These are phyloP conservation scores for Hericium coralloides DNA, from an alignment of 768 basidiomycete species.

Conservation along the genomic window DNA sequence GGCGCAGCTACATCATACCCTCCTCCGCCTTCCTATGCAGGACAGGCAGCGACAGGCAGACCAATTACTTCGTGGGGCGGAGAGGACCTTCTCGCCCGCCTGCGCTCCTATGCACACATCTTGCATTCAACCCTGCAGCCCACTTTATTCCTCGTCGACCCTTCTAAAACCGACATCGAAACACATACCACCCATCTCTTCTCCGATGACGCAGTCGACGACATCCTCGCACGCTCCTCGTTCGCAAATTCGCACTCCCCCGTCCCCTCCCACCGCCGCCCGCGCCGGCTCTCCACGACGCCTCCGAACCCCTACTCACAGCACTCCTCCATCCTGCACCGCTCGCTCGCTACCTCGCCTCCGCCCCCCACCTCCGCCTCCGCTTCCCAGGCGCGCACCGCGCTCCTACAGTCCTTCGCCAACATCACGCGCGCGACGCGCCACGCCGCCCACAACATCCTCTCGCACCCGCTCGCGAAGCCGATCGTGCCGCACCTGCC, in stretches of 20 bases:
- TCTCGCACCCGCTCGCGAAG: conserved; percentile 92
- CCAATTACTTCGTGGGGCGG: conserved; percentile 69
- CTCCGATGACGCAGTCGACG: conserved; percentile 80
- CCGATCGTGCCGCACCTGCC: conserved; percentile 95
- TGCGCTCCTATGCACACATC: conserved; percentile 71
- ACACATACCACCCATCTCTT: conserved; percentile 82
- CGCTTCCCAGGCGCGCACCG: conserved; percentile 64
- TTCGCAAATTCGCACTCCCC: conserved; percentile 73
- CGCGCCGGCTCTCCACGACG: conserved; percentile 45
- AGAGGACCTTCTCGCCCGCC: conserved; percentile 71
- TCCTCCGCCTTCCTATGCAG: conserved; percentile 46
- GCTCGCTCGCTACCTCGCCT: conserved; percentile 53
- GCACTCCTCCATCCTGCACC: conserved; percentile 72
- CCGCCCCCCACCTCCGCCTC: conserved; percentile 41
- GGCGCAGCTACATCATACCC: conserved; percentile 45
- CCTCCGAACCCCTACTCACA: conserved; percentile 49
- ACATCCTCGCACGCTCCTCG: conserved; percentile 74
- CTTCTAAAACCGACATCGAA: conserved; percentile 87
- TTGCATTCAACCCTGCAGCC: conserved; percentile 83
- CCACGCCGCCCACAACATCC: conserved; percentile 88
- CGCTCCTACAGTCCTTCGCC: conserved; percentile 88
- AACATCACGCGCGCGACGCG: conserved; percentile 90
- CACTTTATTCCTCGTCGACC: conserved; percentile 84
- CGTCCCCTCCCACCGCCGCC: conserved; percentile 75
- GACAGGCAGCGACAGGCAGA: conserved; percentile 27